Evolutionary conservation across 805 yeast genomes (phyloP), one percentile per base, ranked within the genome.

Genomic region (Clavispora santaluciae): DNA sequence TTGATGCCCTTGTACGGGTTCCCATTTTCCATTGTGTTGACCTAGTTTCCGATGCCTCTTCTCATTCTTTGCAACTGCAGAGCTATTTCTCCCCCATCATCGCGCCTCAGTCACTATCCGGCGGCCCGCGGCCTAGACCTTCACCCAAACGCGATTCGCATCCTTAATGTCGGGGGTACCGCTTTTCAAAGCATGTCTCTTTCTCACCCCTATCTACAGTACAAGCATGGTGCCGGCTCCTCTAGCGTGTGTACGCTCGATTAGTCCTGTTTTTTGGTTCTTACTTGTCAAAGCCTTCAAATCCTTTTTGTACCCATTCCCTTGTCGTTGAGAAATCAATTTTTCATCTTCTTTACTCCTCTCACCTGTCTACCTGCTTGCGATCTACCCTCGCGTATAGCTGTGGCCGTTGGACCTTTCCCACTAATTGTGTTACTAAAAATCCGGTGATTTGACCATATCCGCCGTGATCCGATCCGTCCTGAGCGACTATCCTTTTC

Each of bases 161-260:
- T 28, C 12, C 20, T 5, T 12, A 28, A 28, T 28, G 31, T 28
- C 31, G 31, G 31, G 31, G 31, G 31, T 28, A 28, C 31, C 31
- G 31, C 31, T 28, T 28, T 28, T 28, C 31, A 16, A 28, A 15
- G 31, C 31, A 28, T 28, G 31, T 28, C 31, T 28, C 31, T 15
- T 28, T 28, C 31, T 28, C 31, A 28, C 31, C 31, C 31, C 31
- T 28, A 28, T 28, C 31, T 28, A 28, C 31, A 28, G 31, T 28
- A 28, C 31, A 20, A 28, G 31, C 31, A 28, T 28, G 31, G 31
- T 28, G 31, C 31, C 31, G 31, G 31, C 20, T 28, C 18, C 31
- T 28, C 18, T 28, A 28, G 31, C 16, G 31, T 28, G 31, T 28
- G 31, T 28, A 28, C 31, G 31, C 31, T 28, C 31, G 31, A 28